phyloP scores from a whole-genome alignment of 169 alveolate genomes.

The Cryptosporidium meleagridis region DNA sequence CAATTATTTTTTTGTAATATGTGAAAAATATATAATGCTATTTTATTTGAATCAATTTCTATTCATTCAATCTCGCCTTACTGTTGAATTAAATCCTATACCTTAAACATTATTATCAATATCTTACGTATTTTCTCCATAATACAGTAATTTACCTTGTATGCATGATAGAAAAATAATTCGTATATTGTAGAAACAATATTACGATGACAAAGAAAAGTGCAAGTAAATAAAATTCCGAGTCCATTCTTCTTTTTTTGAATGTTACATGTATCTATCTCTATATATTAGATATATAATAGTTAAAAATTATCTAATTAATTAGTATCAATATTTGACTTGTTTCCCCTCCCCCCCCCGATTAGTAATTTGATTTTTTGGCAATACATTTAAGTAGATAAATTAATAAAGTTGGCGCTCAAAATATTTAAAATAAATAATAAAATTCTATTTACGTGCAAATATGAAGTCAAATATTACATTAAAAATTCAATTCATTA shows the following conservation, averaged over 20 bases:
- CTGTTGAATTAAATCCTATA: not conserved
- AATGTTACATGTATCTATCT: not conserved
- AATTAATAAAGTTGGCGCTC: not conserved
- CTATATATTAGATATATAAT: not conserved
- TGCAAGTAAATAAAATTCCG: not conserved
- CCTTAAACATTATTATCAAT: not conserved
- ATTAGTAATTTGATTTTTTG: not conserved
- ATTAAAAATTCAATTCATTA: not conserved
- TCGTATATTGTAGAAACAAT: slow-evolving; percentile 20
- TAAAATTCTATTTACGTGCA: not conserved
- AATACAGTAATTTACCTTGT: slow-evolving; percentile 36
- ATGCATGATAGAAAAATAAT: slow-evolving; percentile 51
- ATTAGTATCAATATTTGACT: not conserved
- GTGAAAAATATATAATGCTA: not conserved
- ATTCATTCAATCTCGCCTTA: not conserved
- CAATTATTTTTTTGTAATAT: too few relatives aligned
- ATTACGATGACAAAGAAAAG: slow-evolving; percentile 1
- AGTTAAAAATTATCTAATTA: not conserved
- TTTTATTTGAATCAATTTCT: not conserved
- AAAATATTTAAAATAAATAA: not conserved
- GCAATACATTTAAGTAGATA: too few relatives aligned
- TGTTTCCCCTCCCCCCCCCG: not conserved
- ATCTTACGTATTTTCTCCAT: not conserved
- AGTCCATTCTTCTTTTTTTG: not conserved
- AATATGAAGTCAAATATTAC: not conserved